A percentile compares a stretch with the other conserved stretches of the same genome.
Conservation (phyloP, 1,284 basidiomycete genomes). For the Golubevia pallescens region DNA sequence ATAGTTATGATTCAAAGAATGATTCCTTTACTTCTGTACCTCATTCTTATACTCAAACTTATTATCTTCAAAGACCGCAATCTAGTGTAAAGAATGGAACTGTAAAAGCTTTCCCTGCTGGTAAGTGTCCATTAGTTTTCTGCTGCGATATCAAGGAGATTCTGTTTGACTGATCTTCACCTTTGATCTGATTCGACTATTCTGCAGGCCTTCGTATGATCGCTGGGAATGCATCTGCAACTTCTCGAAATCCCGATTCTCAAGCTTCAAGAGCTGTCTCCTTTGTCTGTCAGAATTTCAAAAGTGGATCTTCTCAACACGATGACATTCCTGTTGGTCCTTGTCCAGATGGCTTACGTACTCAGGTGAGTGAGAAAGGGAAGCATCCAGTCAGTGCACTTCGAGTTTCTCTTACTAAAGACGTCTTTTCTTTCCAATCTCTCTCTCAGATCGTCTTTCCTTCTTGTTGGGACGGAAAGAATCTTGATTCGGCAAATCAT, state of each 20-base stretch:
- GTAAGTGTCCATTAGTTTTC: constrained; percentile 1
- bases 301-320: constrained; percentile 17
- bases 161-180: too few species aligned
- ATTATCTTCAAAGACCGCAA: constrained; percentile 35
- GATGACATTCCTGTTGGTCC: constrained; percentile 13
- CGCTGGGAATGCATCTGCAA: constrained; percentile 25
- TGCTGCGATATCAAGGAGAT: too few species aligned
- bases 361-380: constrained; percentile 17
- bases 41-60: constrained; percentile 19
- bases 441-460: too few species aligned
- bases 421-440: too few species aligned
- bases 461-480: constrained; percentile 70
- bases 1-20: constrained; percentile 15
- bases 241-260: constrained; percentile 7
- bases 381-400: too few species aligned
- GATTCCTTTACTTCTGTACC: constrained; percentile 8
- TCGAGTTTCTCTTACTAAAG: too few species aligned
- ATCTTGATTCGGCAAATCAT: constrained; percentile 59
- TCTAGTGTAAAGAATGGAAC: not conserved
- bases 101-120: constrained; percentile 25
- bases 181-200: too few species aligned
- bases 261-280: constrained; percentile 21
- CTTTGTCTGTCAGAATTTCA: constrained; percentile 35
- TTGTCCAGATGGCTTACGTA: constrained; percentile 36
- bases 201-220: constrained; percentile 17